Conservation (phyloP, 345 rosid genomes). For the Salix viminalis region DNA sequence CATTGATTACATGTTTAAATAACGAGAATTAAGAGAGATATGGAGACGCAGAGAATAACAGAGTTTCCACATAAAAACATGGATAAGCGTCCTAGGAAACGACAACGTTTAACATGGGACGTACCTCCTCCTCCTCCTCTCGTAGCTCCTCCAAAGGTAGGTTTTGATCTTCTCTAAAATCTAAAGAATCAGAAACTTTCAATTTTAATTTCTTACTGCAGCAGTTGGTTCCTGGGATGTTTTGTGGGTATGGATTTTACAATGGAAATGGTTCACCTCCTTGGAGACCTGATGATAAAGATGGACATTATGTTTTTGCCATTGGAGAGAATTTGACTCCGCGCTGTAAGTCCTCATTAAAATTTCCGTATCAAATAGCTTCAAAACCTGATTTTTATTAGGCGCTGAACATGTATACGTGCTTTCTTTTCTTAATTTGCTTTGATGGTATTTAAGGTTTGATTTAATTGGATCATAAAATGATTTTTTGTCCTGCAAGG, state of each 20-base stretch:
- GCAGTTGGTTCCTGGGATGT: slow-evolving; percentile 53
- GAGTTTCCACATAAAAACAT: slow-evolving; percentile 53
- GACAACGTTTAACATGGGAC: slow-evolving; percentile 73
- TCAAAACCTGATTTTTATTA: neutral
- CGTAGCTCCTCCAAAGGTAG: slow-evolving; percentile 48
- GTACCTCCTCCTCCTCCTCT: slow-evolving; percentile 50
- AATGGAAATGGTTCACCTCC: slow-evolving; percentile 58
- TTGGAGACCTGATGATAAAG: slow-evolving; percentile 81
- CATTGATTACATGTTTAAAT: neutral
- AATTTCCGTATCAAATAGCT: neutral
- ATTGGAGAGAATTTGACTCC: slow-evolving; percentile 62
- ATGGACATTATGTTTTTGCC: slow-evolving; percentile 68
- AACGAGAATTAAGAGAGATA: neutral
- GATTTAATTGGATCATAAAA: too few relatives aligned
- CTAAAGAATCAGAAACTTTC: neutral
- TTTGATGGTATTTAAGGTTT: too few relatives aligned
- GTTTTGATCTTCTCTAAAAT: slow-evolving; percentile 16
- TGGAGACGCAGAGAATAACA: slow-evolving; percentile 64
- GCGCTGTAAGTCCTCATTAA: slow-evolving; percentile 43
- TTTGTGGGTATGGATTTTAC: slow-evolving; percentile 49
- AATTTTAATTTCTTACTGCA: slow-evolving; percentile 9
- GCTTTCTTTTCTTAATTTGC: too few relatives aligned
- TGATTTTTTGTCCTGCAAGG: neutral
- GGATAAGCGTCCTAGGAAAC: slow-evolving; percentile 72
- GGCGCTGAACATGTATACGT: too few relatives aligned